Base-by-base conservation (phyloP, 139 green algal genomes). In the Haematococcus lacustris region DNA sequence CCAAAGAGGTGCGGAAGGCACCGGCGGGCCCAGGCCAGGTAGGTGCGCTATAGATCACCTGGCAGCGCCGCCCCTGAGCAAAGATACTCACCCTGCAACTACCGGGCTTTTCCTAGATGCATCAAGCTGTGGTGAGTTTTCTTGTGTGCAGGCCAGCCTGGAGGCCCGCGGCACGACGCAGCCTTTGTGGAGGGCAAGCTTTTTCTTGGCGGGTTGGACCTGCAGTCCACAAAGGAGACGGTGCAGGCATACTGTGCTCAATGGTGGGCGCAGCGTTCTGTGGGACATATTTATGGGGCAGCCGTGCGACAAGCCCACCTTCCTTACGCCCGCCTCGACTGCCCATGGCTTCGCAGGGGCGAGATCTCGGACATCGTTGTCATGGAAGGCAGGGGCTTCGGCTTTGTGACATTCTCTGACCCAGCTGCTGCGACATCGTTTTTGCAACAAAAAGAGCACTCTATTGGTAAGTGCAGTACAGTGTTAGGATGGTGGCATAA, bases 301-400 rank as follows among this genome's bases (percentile, higher is more conserved):
- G n/a, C n/a, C n/a, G n/a, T n/a, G n/a, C n/a, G n/a, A n/a, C n/a
- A n/a, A n/a, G n/a, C n/a, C n/a, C n/a, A n/a, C n/a, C n/a, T n/a
- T n/a, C n/a, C n/a, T n/a, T n/a, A n/a, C n/a, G n/a, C n/a, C n/a
- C n/a, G n/a, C n/a, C n/a, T n/a, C n/a, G n/a, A n/a, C n/a, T n/a
- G n/a, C n/a, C n/a, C n/a, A n/a, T n/a, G n/a, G n/a, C n/a, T n/a
- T 57, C 72, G 40, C 76, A 91, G 86, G 85, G 88, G 88, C 47
- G 83, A 89, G 51, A 68, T 93, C 1, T 70, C 77, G 1, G 88
- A 93, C 63, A 76, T 77, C 43, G 83, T 88, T 17, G 74, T 91
- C n/a, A 91, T 93, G 86, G 78, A 83, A 33, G 85, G 87, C 37
- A 78, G 89, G 32, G 84, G 84, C 38, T 93, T 91, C 75, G 88